Evolutionary conservation across 2,329 filamentous ascomycete species (phyloP), one percentile per base, ranked within the genome.

Genomic region (Aspergillus sp.): DNA sequence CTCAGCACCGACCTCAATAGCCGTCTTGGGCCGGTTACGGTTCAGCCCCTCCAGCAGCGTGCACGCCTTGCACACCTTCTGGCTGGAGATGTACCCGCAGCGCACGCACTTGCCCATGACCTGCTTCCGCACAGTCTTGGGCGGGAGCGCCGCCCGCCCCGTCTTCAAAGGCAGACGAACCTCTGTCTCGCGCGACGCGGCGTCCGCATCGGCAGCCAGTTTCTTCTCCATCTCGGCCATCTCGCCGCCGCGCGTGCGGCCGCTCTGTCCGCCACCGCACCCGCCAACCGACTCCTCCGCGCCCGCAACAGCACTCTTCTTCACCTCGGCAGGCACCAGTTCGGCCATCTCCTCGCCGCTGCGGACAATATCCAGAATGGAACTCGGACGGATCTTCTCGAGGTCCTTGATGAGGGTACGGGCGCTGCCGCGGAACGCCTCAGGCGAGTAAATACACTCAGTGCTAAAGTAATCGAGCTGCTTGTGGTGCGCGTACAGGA

Each of bases 401-500:
- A 99, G 77, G 61, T 93, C 95, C 76, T 99, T 99, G 72, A 99
- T 96, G 53, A 99, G 75, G 22, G 87, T 89, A 58, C 94, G 83
- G 2, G 94, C 94, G 60, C 90, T 96, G 3, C 94, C 94, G 53
- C 94, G 82, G 68, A 99, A 99, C 2, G 94, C 94, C 73, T 99
- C 94, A 0, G 94, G 94, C 49, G 90, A 96, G 77, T 99, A 99
- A 55, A 99, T 91, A 77, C 94, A 99, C 74, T 99, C 94, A 0
- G 94, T 99, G 65, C 87, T 96, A 74, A 99, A 99, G 74, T 99
- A 99, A 69, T 97, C 92, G 58, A 99, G 79, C 71, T 92, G 92
- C 73, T 94, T 95, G 77, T 99, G 91, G 68, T 97, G 90, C 4
- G 94, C 94, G 68, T 99, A 99, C 5, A 99, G 80, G 16, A 99